Conservation (phyloP, 2,329 filamentous ascomycete species). For the Claviceps sp. region DNA sequence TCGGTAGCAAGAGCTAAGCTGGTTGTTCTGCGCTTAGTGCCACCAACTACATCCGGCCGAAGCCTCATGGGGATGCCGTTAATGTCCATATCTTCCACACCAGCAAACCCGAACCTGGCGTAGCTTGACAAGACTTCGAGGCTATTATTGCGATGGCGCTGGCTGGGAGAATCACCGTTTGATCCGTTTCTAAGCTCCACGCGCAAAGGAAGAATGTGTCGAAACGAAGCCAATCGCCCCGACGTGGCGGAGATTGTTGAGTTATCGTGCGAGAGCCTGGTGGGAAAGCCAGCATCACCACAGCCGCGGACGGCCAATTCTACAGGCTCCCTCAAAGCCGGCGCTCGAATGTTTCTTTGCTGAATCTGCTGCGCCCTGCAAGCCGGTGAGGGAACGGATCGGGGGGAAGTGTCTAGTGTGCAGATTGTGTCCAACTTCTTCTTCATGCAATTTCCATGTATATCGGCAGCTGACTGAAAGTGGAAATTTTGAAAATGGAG, state of each 20-base stretch:
- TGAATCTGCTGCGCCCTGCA: slow-evolving; percentile 23
- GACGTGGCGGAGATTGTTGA: slow-evolving; percentile 35
- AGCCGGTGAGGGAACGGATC: slow-evolving; percentile 30
- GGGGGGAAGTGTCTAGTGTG: slow-evolving; percentile 31
- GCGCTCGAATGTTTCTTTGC: slow-evolving; percentile 22
- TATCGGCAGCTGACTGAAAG: slow-evolving; percentile 31
- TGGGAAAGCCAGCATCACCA: slow-evolving; percentile 18
- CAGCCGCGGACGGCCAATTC: slow-evolving; percentile 29
- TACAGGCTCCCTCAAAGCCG: slow-evolving; percentile 30
- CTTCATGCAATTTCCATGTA: slow-evolving; percentile 37
- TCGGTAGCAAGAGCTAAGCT: slow-evolving; percentile 39
- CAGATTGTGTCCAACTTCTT: slow-evolving; percentile 40
- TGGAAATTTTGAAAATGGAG: slow-evolving; percentile 36
- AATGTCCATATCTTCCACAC: slow-evolving; percentile 32
- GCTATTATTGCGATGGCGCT: slow-evolving; percentile 36
- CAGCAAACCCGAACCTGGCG: slow-evolving; percentile 28
- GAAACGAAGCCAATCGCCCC: slow-evolving; percentile 30
- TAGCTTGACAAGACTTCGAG: slow-evolving; percentile 36
- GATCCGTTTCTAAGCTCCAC: slow-evolving; percentile 26
- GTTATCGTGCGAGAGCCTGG: slow-evolving; percentile 28
- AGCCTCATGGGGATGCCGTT: slow-evolving; percentile 41
- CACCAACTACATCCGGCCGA: slow-evolving; percentile 34
- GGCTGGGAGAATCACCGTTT: slow-evolving; percentile 36
- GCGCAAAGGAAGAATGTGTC: slow-evolving; percentile 27
- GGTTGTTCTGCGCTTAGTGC: slow-evolving; percentile 42